Conservation (phyloP, 768 basidiomycete genomes). For the Thelephora ganbajun region DNA sequence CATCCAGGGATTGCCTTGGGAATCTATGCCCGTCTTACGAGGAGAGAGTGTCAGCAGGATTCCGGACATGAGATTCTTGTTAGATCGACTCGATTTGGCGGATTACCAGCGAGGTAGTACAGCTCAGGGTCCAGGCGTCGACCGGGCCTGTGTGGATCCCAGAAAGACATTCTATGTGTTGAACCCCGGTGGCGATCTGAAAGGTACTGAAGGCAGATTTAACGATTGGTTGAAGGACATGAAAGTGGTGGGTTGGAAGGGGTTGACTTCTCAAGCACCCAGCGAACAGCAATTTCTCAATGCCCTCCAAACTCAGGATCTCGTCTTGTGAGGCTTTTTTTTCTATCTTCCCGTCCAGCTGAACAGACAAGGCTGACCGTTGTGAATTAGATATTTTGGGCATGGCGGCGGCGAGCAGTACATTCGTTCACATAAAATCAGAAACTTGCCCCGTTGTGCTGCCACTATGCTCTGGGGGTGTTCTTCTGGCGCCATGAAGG, state of each 20-base stretch:
- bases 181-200: slow-evolving; percentile 87
- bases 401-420: slow-evolving; percentile 96
- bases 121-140: slow-evolving; percentile 15
- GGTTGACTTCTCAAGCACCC: slow-evolving; percentile 60
- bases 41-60: slow-evolving; percentile 86
- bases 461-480: slow-evolving; percentile 98
- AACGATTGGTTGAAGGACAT: slow-evolving; percentile 63
- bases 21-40: slow-evolving; percentile 77
- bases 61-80: slow-evolving; percentile 76
- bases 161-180: slow-evolving; percentile 69
- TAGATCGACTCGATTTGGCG: slow-evolving; percentile 65
- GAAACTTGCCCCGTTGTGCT: slow-evolving; percentile 74
- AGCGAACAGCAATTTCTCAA: slow-evolving; percentile 74
- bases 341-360: not conserved
- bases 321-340: slow-evolving; percentile 66
- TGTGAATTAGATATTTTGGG: slow-evolving; percentile 70
- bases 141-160: slow-evolving; percentile 46
- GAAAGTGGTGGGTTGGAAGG: slow-evolving; percentile 69
- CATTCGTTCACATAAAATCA: slow-evolving; percentile 73
- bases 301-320: slow-evolving; percentile 59
- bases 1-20: slow-evolving; percentile 87
- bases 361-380: not conserved
- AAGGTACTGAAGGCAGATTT: slow-evolving; percentile 73
- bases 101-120: slow-evolving; percentile 23
- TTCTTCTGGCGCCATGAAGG: slow-evolving; percentile 77